Evolutionary conservation across 139 green algal species (phyloP).

Genomic region (Closterium sp.): DNA sequence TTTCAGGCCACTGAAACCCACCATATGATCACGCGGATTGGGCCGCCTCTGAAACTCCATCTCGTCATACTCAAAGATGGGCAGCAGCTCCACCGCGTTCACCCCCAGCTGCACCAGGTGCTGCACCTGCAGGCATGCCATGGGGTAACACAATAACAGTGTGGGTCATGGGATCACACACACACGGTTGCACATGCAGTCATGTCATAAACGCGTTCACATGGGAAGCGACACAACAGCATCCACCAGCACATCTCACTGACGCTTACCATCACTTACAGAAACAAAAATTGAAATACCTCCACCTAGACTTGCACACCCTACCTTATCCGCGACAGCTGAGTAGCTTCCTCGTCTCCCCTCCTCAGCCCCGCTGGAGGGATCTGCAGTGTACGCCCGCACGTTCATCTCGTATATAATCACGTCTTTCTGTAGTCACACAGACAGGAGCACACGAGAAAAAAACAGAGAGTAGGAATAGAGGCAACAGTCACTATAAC

Average conservation of each 20-base stretch:
- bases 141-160: too few species aligned
- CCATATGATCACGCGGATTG: conserved; percentile 59
- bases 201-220: too few species aligned
- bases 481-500: not conserved
- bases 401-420: conserved; percentile 98
- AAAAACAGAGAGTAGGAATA: not conserved
- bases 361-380: conserved; percentile 54
- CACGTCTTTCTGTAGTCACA: conserved; percentile 74
- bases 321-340: conserved; percentile 73
- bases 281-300: too few species aligned
- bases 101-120: conserved; percentile 90
- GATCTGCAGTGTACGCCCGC: conserved; percentile 84
- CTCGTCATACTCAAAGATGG: conserved; percentile 97
- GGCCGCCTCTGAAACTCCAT: conserved; percentile 88
- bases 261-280: too few species aligned
- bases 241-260: too few species aligned
- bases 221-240: too few species aligned
- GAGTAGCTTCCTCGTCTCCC: conserved; percentile 75
- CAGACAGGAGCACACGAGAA: not conserved
- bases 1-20: not conserved
- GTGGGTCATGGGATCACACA: not conserved
- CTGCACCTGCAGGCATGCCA: conserved; percentile 66
- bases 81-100: conserved; percentile 94
- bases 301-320: not conserved
- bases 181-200: too few species aligned